phyloP scores from a whole-genome alignment of 345 rosid species.

The Cardamine occulta region DNA sequence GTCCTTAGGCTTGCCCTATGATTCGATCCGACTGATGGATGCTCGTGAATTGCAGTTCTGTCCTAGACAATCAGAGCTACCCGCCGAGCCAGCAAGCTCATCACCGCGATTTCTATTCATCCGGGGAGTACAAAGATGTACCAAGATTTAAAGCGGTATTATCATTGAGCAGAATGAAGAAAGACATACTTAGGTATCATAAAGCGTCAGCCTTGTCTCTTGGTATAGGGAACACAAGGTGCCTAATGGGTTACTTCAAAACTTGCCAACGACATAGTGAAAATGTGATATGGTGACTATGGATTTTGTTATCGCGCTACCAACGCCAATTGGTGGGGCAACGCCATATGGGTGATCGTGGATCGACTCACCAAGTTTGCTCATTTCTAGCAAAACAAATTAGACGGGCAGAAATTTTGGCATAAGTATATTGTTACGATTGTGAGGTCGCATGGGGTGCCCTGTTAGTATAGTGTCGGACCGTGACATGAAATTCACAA shows the following conservation, averaged over 20 bases:
- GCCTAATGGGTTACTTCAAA: background rate
- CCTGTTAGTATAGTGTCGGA: background rate
- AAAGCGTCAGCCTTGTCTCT: background rate
- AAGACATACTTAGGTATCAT: background rate
- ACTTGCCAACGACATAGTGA: background rate
- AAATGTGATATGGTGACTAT: background rate
- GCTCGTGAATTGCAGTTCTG: too few species aligned
- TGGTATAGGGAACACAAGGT: background rate
- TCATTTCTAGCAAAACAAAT: too few species aligned
- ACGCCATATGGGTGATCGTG: background rate
- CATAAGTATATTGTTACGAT: background rate
- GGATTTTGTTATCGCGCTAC: background rate
- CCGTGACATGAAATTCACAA: background rate
- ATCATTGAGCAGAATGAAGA: background rate
- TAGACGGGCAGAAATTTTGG: fast-evolving
- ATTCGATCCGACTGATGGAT: too few species aligned
- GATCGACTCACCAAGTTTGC: background rate
- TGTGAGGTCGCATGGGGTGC: background rate
- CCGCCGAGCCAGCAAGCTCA: background rate
- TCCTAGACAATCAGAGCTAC: too few species aligned
- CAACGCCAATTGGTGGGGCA: background rate
- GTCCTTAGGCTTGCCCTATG: too few species aligned
- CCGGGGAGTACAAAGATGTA: background rate
- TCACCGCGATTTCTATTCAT: background rate
- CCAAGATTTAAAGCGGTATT: background rate